Evolutionary conservation across 805 yeast species (phyloP), one percentile per base, ranked within the genome.

Genomic region (Kluyveromyces nonfermentans): DNA sequence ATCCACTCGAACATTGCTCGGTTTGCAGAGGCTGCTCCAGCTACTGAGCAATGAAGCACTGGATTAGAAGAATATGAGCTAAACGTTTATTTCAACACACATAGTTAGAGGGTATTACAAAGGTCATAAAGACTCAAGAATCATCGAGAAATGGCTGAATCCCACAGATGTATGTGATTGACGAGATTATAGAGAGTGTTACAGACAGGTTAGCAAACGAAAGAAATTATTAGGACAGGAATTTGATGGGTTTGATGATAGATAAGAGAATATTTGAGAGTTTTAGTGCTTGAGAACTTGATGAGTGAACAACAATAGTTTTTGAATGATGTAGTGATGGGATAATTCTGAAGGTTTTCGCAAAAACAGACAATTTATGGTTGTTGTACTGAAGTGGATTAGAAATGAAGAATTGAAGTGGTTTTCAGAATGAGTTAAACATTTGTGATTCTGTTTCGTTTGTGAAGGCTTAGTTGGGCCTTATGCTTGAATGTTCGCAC

Each of bases 81-180:
- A 4, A 16, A 33, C 35, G 17, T 18, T 16, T 16, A 33, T 33
- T 33, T 33, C 35, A 33, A 33, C 35, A 7, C n/a, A 14, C 10
- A 33, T 16, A 10, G 17, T 33, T 33, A n/a, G n/a, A n/a, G n/a
- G 35, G 17, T 4, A 18, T n/a, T 7, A 33, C 35, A 5, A 4
- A 33, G 35, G n/a, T 9, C 37, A 12, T 14, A 14, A 21, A 33
- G 28, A 15, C 36, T 39, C 45, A 37, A 46, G 46, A 54, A 48
- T 46, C 44, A 50, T 36, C 46, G 54, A 59, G 78, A 71, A 74
- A 86, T 86, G 95, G 88, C 95, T 78, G 95, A 85, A 80, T 82
- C 95, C 71, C 95, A 86, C 78, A 86, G 96, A 87, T 83, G 95
- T 85, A 86, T 74, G 95, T 85, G 59, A 46, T 25, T 19, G 51